Evolutionary conservation across 106 monocot genomes (phyloP), one percentile per base, ranked within the genome.

Genomic region (Acorus gramineus): DNA sequence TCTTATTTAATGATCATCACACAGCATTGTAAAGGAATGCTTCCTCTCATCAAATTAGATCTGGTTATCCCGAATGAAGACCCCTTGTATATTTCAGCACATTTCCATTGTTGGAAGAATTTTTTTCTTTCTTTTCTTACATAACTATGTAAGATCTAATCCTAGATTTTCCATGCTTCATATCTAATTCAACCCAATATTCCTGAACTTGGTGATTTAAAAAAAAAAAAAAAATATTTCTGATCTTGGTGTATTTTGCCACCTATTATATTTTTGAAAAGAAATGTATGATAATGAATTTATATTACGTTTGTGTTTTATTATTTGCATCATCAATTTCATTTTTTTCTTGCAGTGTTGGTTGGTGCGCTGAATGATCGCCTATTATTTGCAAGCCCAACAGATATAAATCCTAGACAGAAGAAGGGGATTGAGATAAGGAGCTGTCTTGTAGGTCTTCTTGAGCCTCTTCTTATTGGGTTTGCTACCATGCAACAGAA

Each of bases 401-500:
- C 85, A 11, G 96, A 98, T 14, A 81, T 91, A 81, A 98, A 92
- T 78, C 91, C 85, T 58, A 84, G 83, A 76, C 87, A 88, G 64
- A 98, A 98, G 81, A 92, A 88, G 63, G 87, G 88, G 14, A 78
- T 88, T 77, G 96, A 98, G 75, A 74, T 98, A 61, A 77, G 81
- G 64, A 98, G 88, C 64, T 98, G 91, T 74, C 91, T 91, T 70
- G 87, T 88, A 50, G 96, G 96, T 56, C 80, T 98, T 66, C 85
- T 98, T 70, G 96, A 98, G 65, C 96, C 96, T 66, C 83, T 92
- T 68, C 87, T 98, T 8, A 88, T 98, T 85, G 96, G 96, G 64
- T 98, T 91, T 74, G 85, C 85, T 50, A 88, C 96, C 47, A 98
- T 98, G 96, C 96, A 98, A 56, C 96, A 98, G 69, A 70, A 77